phyloP scores from a whole-genome alignment of 164 flowering plant species.

The Annona cherimola region DNA sequence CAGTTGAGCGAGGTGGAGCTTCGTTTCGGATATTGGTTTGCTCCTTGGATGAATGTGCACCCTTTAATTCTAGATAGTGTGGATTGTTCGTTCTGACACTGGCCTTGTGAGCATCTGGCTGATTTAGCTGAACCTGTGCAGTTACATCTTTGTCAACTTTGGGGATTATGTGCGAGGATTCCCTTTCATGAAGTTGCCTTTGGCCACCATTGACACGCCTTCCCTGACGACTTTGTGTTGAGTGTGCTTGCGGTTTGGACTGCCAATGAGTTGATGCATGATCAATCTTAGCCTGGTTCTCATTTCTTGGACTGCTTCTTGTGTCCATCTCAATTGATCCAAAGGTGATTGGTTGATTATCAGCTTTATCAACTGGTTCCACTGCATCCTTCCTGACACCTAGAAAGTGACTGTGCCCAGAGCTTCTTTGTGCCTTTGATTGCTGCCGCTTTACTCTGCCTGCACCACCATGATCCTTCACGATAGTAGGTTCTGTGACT shows the following conservation, averaged over 20 bases:
- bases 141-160: conserved; percentile 13
- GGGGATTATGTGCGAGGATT: conserved; percentile 13
- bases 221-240: conserved; percentile 32
- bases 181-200: conserved; percentile 29
- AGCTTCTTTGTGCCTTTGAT: conserved; percentile 32
- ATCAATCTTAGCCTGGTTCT: conserved; percentile 36
- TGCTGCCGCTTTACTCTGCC: conserved; percentile 51
- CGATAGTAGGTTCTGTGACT: conserved; percentile 15
- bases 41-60: conserved; percentile 24
- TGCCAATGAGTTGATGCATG: conserved; percentile 67
- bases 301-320: conserved; percentile 27
- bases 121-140: conserved; percentile 20
- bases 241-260: conserved; percentile 52
- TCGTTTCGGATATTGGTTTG: conserved; percentile 29
- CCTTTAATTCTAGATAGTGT: conserved; percentile 27
- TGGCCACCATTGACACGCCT: conserved; percentile 29
- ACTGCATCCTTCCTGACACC: conserved; percentile 30
- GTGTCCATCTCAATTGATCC: conserved; percentile 39
- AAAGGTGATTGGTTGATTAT: conserved; percentile 15
- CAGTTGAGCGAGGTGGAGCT: conserved; percentile 20
- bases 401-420: conserved; percentile 20
- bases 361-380: conserved; percentile 22
- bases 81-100: conserved; percentile 13
- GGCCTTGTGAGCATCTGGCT: conserved; percentile 13
- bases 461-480: conserved; percentile 41